These are phyloP conservation scores for Claviceps africana DNA, from an alignment of 2,329 filamentous ascomycete species.

Conservation along the genomic window DNA sequence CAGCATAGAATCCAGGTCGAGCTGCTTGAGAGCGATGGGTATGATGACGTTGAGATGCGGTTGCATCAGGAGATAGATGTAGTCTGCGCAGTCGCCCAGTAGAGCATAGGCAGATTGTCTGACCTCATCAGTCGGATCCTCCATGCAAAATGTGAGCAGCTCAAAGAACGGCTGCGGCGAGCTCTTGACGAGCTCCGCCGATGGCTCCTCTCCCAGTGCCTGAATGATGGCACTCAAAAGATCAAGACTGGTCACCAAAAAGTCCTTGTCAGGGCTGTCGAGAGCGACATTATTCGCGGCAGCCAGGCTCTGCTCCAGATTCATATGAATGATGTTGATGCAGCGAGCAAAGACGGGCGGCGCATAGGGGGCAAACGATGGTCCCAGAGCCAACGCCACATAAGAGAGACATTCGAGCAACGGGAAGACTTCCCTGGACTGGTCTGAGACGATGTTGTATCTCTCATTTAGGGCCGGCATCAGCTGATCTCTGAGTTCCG, in stretches of 20 bases:
- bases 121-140: constrained; percentile 80
- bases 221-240: constrained; percentile 88
- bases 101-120: constrained; percentile 92
- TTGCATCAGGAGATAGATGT: constrained; percentile 71
- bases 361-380: constrained; percentile 73
- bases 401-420: constrained; percentile 94
- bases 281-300: constrained; percentile 52
- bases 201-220: constrained; percentile 61
- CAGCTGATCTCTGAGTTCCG: constrained; percentile 66
- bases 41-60: constrained; percentile 59
- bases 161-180: constrained; percentile 81
- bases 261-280: constrained; percentile 88
- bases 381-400: constrained; percentile 72
- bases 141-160: constrained; percentile 80
- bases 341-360: constrained; percentile 77
- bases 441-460: constrained; percentile 75
- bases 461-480: constrained; percentile 87
- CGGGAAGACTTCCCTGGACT: constrained; percentile 87
- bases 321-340: constrained; percentile 80
- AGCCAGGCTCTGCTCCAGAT: constrained; percentile 66
- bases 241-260: constrained; percentile 87
- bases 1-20: constrained; percentile 63
- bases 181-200: constrained; percentile 58
- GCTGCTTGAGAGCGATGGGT: constrained; percentile 70
- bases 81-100: constrained; percentile 87